Evolutionary conservation across 345 rosid species (phyloP).

Genomic region (Leavenworthia alabamica): DNA sequence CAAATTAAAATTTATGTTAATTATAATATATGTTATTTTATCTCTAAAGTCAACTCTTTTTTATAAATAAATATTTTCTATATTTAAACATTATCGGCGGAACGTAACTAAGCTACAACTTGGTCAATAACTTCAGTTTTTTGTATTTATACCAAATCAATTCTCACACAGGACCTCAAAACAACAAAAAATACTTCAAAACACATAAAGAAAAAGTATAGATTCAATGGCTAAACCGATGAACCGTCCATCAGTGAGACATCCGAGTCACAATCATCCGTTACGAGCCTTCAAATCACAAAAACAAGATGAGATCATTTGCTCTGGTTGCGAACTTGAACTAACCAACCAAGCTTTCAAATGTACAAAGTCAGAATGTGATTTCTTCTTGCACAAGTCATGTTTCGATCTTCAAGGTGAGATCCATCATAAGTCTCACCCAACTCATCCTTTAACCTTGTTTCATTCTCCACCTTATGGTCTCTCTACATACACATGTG

Average conservation of each 20-base stretch:
- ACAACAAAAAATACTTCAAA: neutral
- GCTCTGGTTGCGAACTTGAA: neutral
- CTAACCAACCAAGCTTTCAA: neutral
- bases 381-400: constrained; percentile 2
- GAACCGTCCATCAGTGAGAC: neutral
- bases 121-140: neutral
- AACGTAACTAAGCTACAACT: neutral
- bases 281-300: neutral
- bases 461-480: neutral
- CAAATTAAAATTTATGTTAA: neutral
- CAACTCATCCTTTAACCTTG: neutral
- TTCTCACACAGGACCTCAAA: neutral
- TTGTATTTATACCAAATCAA: constrained; percentile 12
- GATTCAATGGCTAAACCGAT: neutral
- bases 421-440: constrained; percentile 5
- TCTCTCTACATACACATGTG: neutral
- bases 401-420: neutral
- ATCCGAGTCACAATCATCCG: constrained; percentile 9
- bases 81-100: neutral
- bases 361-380: constrained; percentile 3
- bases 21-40: neutral
- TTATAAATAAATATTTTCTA: neutral
- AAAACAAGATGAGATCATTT: neutral
- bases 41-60: neutral
- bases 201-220: neutral